These are phyloP conservation scores for Cyclocybe aegerita DNA, from an alignment of 768 basidiomycete genomes.

Conservation along the genomic window DNA sequence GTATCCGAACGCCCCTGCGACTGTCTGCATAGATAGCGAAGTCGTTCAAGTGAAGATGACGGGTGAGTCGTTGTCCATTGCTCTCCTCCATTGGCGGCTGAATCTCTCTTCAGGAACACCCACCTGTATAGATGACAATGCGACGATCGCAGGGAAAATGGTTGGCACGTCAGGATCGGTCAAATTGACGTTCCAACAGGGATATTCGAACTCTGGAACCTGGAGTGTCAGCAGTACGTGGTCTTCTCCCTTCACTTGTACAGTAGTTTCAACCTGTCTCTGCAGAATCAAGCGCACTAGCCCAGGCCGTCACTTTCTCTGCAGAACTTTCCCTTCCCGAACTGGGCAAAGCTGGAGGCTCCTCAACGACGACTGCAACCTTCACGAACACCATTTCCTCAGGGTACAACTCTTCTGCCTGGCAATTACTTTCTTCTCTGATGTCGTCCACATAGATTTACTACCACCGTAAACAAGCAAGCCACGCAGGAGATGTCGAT, in stretches of 20 bases:
- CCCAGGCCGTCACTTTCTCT: neutral
- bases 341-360: neutral
- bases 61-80: neutral
- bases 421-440: neutral
- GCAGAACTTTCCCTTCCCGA: slow-evolving; percentile 1
- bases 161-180: neutral
- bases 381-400: slow-evolving; percentile 1
- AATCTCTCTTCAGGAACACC: neutral
- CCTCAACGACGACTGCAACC: slow-evolving; percentile 2
- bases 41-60: neutral
- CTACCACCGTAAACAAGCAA: slow-evolving; percentile 1
- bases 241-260: neutral
- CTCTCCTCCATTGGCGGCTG: neutral
- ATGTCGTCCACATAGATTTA: neutral
- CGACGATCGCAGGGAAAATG: neutral
- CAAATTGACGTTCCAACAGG: neutral
- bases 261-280: neutral
- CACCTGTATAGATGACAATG: neutral
- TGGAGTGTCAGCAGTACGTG: slow-evolving; percentile 5
- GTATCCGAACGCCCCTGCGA: slow-evolving; percentile 3
- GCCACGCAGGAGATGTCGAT: slow-evolving; percentile 1
- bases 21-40: neutral
- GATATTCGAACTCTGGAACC: neutral
- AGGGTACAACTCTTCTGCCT: neutral
- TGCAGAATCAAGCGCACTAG: slow-evolving; percentile 4